Base-by-base conservation (phyloP, 202 grass and related monocot species). In the Zoysia matrella region DNA sequence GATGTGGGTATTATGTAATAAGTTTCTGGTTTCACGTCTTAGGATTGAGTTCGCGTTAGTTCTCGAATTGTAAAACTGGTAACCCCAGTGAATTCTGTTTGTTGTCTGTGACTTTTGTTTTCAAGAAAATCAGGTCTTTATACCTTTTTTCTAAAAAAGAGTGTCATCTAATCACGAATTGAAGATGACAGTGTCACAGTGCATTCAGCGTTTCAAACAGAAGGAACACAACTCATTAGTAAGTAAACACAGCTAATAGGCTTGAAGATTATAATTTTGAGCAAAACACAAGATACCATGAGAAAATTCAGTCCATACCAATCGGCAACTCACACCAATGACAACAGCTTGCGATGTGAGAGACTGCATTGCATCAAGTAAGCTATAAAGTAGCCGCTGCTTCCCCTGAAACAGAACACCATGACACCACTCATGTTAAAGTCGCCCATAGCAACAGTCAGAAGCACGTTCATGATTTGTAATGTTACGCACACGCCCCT, bases 311-410 rank as follows among this genome's bases (percentile, higher is more conserved):
- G 70, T 75, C 55, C 87, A 72, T 98, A 98, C 92, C 95, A 92
- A 72, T 74, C 86, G 86, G 44, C 95, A 94, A 86, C 95, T 94
- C 86, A 98, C 69, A 83, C 95, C 95, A 83, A 94, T 94, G 39
- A 98, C 87, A 81, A 98, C 75, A 86, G 95, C 87, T 78, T 98
- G 90, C 65, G 95, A 98, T 70, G 88, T 90, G 71, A 93, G 87
- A 84, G 90, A 88, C 67, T 97, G 90, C 92, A 94, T 89, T 58
- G 90, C 95, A 84, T 94, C 95, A 77, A 98, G 91, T 81, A 98
- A 89, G 79, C 90, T 94, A 80, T 98, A 98, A 52, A 98, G 92
- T 65, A 98, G 85, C 84, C 90, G 80, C 77, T 98, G 95, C 72
- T 98, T 98, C 53, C 95, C 95, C 90, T 94, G 82, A 60, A 91